Conservation (phyloP, 495 filamentous ascomycete genomes). For the Chaetomium tenue region DNA sequence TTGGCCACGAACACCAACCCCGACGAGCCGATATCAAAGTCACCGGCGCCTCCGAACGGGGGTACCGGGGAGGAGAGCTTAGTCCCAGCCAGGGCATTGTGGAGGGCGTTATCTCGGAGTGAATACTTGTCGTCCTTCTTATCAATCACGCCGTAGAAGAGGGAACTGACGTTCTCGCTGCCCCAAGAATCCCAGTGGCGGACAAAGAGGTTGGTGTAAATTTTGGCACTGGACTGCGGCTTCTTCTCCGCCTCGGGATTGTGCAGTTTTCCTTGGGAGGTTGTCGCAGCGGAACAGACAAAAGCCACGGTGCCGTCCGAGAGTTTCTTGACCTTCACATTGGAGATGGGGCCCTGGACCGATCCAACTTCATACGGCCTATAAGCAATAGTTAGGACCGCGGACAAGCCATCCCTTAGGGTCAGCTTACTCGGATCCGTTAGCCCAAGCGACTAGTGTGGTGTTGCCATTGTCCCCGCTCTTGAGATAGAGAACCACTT, state of each 20-base stretch:
- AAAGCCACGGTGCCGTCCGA: slow-evolving; percentile 66
- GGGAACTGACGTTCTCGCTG: slow-evolving; percentile 63
- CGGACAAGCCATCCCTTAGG: background rate
- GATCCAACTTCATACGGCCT: slow-evolving; percentile 60
- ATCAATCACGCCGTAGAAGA: slow-evolving; percentile 70
- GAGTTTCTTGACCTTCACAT: slow-evolving; percentile 67
- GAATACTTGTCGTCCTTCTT: slow-evolving; percentile 44
- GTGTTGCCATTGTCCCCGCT: slow-evolving; percentile 65
- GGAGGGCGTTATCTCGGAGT: slow-evolving; percentile 44
- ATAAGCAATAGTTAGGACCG: background rate
- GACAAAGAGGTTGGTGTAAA: slow-evolving; percentile 69
- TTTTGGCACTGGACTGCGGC: slow-evolving; percentile 57
- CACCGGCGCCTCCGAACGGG: slow-evolving; percentile 53
- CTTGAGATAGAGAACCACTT: slow-evolving; percentile 67
- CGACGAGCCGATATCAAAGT: slow-evolving; percentile 56
- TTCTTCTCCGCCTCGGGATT: slow-evolving; percentile 58
- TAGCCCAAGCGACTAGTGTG: slow-evolving; percentile 56
- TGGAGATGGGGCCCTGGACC: slow-evolving; percentile 67
- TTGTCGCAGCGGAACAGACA: slow-evolving; percentile 61
- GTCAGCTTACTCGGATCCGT: slow-evolving; percentile 35
- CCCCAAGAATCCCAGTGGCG: slow-evolving; percentile 76
- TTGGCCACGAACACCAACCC: slow-evolving; percentile 81
- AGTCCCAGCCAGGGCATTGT: slow-evolving; percentile 59
- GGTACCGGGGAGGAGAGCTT: slow-evolving; percentile 60
- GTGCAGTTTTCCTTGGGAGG: slow-evolving; percentile 59